Conservation (phyloP, 2,329 filamentous ascomycete species). For the Neoarthrinium moseri region DNA sequence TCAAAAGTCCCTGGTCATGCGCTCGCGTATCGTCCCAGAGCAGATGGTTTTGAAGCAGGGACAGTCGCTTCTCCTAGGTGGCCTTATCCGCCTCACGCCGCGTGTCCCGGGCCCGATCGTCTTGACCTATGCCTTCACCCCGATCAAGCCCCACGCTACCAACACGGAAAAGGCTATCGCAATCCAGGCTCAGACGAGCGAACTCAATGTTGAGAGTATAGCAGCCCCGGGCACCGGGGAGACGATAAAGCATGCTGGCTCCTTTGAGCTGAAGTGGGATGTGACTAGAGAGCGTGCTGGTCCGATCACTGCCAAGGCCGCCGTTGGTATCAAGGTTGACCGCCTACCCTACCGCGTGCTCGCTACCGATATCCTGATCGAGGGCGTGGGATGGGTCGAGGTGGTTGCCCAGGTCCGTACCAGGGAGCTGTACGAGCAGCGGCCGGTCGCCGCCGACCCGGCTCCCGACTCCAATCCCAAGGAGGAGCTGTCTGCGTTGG, state of each 20-base stretch:
- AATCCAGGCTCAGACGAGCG: constrained; percentile 64
- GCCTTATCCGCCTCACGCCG: constrained; percentile 85
- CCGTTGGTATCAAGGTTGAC: constrained; percentile 62
- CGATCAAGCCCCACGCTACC: constrained; percentile 74
- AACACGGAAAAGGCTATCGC: constrained; percentile 75
- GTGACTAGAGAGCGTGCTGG: constrained; percentile 79
- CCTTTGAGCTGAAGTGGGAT: constrained; percentile 74
- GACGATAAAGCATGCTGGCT: constrained; percentile 68
- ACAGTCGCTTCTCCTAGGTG: constrained; percentile 80
- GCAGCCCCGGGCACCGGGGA: constrained; percentile 55
- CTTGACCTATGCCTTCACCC: constrained; percentile 83
- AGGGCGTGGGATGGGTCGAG: constrained; percentile 93
- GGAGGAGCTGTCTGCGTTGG: constrained; percentile 17
- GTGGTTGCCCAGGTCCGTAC: constrained; percentile 77
- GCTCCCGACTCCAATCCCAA: constrained; percentile 3
- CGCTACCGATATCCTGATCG: constrained; percentile 80
- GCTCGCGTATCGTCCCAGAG: constrained; percentile 68
- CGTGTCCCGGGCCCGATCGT: constrained; percentile 62
- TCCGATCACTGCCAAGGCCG: constrained; percentile 64
- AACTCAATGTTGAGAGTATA: constrained; percentile 63
- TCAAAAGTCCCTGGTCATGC: constrained; percentile 74
- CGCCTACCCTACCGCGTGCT: constrained; percentile 77
- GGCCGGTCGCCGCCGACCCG: constrained; percentile 2
- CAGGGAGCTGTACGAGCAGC: constrained; percentile 39
- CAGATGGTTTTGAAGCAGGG: constrained; percentile 72